Evolutionary conservation across 768 basidiomycete genomes (phyloP).

Genomic region (Leccinum incarnatum): DNA sequence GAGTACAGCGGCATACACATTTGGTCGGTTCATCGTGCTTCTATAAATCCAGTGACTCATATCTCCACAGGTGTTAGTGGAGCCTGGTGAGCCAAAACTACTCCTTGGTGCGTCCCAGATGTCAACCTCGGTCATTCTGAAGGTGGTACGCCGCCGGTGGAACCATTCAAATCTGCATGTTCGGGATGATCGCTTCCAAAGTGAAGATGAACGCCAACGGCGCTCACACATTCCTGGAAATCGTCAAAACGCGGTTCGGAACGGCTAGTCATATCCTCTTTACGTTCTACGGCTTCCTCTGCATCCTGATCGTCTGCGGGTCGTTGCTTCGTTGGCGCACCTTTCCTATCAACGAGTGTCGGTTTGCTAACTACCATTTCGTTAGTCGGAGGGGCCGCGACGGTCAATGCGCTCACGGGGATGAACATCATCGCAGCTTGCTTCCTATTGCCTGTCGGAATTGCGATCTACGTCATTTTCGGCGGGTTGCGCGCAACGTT

Average conservation of each 20-base stretch:
- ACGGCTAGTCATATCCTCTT: conserved; percentile 47
- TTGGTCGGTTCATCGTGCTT: conserved; percentile 24
- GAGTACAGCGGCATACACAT: conserved; percentile 50
- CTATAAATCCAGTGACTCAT: not conserved
- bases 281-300: conserved; percentile 51
- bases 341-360: not conserved
- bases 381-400: conserved; percentile 44
- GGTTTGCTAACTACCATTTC: not conserved
- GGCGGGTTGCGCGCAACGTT: conserved; percentile 46
- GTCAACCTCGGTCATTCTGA: not conserved
- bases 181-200: conserved; percentile 52
- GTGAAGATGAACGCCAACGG: conserved; percentile 60
- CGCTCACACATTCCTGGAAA: conserved; percentile 58
- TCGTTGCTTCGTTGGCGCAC: conserved; percentile 43
- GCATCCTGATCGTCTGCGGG: conserved; percentile 50
- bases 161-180: conserved; percentile 53
- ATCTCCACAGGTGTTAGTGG: conserved; percentile 42
- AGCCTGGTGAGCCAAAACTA: conserved; percentile 36
- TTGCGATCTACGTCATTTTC: conserved; percentile 42
- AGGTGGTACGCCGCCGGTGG: conserved; percentile 54
- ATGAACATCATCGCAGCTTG: conserved; percentile 45
- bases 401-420: conserved; percentile 44
- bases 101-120: not conserved
- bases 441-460: conserved; percentile 45
- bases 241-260: conserved; percentile 49